Evolutionary conservation across 352 stramenopile species (phyloP), one percentile per base, ranked within the genome.

Genomic region (Phytophthora kernoviae): DNA sequence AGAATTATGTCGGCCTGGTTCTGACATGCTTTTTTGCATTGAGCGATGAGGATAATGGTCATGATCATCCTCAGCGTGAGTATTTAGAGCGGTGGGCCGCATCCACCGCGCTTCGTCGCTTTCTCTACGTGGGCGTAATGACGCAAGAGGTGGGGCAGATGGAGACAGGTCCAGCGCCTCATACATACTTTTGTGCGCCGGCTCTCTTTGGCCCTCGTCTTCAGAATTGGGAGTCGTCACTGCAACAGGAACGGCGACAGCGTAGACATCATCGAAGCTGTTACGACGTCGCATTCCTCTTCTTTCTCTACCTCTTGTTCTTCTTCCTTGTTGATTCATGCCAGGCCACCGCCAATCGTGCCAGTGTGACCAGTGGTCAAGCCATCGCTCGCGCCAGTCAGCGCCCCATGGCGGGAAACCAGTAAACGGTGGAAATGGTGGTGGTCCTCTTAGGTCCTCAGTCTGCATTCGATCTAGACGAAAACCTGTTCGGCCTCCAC

Each of bases 231-330:
- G 37, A 18, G 54, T 12, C 26, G 43, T 55, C 7, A 50, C 39
- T 50, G 58, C 56, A 37, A 70, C 50, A 45, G 66, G 66, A 6
- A 75, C 56, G 9, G 54, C 48, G 5, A 69, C 57, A 43, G 53
- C 51, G n/a, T 68, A 68, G 2, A 79, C 52, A 7, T 73, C 79
- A 40, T 84, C 76, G 22, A 88, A 88, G 47, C 78, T 88, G 27
- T 86, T 81, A 17, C 62, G 71, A 2, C 78, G 73, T 36, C 74
- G 75, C 17, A 72, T 41, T 54, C 49, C 30, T 27, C 48, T 49
- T 52, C 59, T 48, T 14, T 24, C 49, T 50, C 39, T 52, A 43
- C 36, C 37, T 30, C 42, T 30, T 30, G 17, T 37, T 24, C 22
- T 62, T 53, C 44, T 62, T 44, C 58, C 62, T 42, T 32, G 47